Base-by-base conservation (phyloP, 768 basidiomycete genomes). In the Hypholoma fasciculare region DNA sequence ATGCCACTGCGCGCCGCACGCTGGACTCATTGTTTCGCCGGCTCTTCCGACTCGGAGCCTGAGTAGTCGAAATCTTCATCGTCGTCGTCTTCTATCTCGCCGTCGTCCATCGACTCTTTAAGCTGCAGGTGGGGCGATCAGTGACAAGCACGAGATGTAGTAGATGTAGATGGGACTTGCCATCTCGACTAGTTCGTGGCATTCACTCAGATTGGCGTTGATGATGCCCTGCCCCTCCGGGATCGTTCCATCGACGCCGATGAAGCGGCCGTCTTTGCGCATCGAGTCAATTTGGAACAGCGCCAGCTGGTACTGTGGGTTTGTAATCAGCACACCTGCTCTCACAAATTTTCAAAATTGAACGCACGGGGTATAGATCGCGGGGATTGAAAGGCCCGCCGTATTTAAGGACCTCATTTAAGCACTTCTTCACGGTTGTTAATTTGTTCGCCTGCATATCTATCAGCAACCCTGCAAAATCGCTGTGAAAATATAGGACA, bases 191-290 rank as follows among this genome's bases (percentile, higher is more conserved):
- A 98, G 76, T 71, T 98, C 96, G 67, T 98, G 96, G 58, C 95
- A 96, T 73, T 98, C 96, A 62, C 90, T 95, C 51, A 98, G 76
- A 71, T 98, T 94, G 3, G 96, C 96, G 81, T 94, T 94, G 53
- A 98, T 82, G 64, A 96, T 94, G 13, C 93, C 96, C 70, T 98
- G 96, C 2, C 96, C 96, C 71, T 98, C 96, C 1, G 96, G 96
- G 63, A 98, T 85, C 26, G 81, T 78, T 1, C 96, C 96, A 65
- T 97, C 96, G 16, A 83, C 79, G 20, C 93, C 92, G 23, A 95
- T 76, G 67, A 98, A 98, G 67, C 92, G 94, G 42, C 96, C 97
- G 59, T 99, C 97, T 71, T 88, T 89, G 46, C 96, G 83, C 77
- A 97, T 78, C 0, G 88, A 89, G 71, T 98, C 96, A 63, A 98